These are phyloP conservation scores for Elsinoe perseae DNA, from an alignment of 2,329 filamentous ascomycete genomes.

Conservation along the genomic window DNA sequence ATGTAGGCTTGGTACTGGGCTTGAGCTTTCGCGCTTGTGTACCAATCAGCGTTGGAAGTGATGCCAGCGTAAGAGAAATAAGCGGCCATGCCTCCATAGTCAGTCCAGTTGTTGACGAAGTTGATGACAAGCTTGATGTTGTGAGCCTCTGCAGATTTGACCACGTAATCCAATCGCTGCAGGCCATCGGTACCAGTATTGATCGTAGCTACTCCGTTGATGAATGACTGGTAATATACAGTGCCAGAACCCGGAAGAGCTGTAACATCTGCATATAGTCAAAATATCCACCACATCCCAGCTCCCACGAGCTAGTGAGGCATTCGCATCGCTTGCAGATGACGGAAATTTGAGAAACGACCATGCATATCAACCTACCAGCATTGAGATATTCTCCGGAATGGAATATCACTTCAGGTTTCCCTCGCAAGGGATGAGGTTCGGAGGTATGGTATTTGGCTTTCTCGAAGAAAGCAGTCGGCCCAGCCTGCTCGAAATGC, in stretches of 20 bases:
- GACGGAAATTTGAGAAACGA: conserved; percentile 37
- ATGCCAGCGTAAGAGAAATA: conserved; percentile 51
- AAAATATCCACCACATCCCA: conserved; percentile 35
- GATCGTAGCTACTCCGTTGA: conserved; percentile 47
- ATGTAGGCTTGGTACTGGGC: conserved; percentile 57
- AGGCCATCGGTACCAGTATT: conserved; percentile 57
- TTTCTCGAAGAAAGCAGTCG: neutral
- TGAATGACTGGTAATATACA: conserved; percentile 41
- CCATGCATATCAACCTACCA: conserved; percentile 32
- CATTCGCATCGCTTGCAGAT: conserved; percentile 38
- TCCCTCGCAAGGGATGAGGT: neutral
- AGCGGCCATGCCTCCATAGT: conserved; percentile 57
- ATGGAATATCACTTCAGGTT: conserved; percentile 26
- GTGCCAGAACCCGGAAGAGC: conserved; percentile 33
- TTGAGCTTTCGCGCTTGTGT: conserved; percentile 42
- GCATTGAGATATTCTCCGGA: conserved; percentile 32
- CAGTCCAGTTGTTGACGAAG: conserved; percentile 62
- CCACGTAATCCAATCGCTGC: conserved; percentile 57
- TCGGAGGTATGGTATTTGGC: neutral
- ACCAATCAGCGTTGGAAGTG: conserved; percentile 46
- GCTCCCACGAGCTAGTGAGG: conserved; percentile 32
- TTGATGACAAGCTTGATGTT: conserved; percentile 58
- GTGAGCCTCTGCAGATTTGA: conserved; percentile 50
- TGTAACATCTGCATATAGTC: conserved; percentile 41
- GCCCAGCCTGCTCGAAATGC: neutral